These are phyloP conservation scores for Colletotrichum chrysophilum DNA, from an alignment of 2,329 filamentous ascomycete species.

Conservation along the genomic window DNA sequence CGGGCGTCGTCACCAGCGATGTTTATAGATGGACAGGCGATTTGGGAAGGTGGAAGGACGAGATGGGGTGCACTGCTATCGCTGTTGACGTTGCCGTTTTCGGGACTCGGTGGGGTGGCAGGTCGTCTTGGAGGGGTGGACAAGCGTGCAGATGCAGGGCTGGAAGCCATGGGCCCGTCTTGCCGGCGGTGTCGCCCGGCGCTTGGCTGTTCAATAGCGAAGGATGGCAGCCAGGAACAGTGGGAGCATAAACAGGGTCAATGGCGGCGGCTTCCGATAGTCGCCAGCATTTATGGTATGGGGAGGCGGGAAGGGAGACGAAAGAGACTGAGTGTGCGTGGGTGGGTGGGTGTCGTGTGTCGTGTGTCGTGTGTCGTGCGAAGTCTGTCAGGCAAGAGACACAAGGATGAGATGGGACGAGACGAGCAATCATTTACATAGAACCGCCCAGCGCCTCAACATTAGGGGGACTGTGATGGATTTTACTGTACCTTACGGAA, in stretches of 20 bases:
- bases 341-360: neutral
- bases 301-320: neutral
- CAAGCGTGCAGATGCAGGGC: constrained; percentile 34
- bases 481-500: neutral
- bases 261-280: neutral
- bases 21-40: constrained; percentile 6
- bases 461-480: neutral
- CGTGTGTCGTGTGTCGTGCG: neutral
- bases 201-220: neutral
- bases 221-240: neutral
- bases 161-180: constrained; percentile 58
- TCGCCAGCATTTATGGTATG: constrained; percentile 3
- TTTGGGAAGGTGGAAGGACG: neutral
- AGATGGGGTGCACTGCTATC: constrained; percentile 13
- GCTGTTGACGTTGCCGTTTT: constrained; percentile 1
- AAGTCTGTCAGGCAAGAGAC: neutral
- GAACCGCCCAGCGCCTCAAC: neutral
- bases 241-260: neutral
- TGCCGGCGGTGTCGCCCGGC: neutral
- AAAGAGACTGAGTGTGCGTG: neutral
- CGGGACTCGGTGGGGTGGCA: constrained; percentile 64
- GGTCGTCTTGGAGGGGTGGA: constrained; percentile 58
- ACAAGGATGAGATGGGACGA: constrained; percentile 8
- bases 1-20: neutral
- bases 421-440: neutral